Conservation (phyloP, 768 basidiomycete genomes). For the Rhodotorula kratochvilovae region DNA sequence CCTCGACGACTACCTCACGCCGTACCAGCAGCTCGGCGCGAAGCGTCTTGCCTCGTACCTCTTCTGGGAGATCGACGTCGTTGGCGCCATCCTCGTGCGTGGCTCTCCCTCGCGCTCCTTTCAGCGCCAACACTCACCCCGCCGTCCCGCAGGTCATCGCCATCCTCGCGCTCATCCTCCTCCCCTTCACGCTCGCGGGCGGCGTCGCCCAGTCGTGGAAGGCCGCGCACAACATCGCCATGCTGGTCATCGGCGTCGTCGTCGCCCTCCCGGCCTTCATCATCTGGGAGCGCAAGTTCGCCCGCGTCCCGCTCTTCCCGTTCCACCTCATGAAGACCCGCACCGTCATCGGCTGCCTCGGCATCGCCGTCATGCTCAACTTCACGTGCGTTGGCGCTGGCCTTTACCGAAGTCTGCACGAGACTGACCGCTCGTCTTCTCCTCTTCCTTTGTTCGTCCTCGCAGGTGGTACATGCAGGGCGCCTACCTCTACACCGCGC, state of each 20-base stretch:
- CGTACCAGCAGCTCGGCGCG: conserved; percentile 28
- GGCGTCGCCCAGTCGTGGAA: conserved; percentile 42
- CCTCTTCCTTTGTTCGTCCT: not conserved
- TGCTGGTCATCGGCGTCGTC: conserved; percentile 46
- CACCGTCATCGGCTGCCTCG: conserved; percentile 44
- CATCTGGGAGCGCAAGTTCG: conserved; percentile 43
- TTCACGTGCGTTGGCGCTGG: not conserved
- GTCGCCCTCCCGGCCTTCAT: conserved; percentile 43
- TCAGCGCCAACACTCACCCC: too few species aligned
- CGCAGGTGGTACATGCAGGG: not conserved
- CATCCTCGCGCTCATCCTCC: conserved; percentile 45
- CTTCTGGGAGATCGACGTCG: conserved; percentile 47
- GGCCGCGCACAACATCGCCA: conserved; percentile 43
- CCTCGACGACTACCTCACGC: conserved; percentile 27
- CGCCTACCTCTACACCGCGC: conserved; percentile 44
- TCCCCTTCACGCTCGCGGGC: conserved; percentile 47
- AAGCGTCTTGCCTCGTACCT: conserved; percentile 33
- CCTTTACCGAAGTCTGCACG: conserved; percentile 38
- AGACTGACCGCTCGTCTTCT: conserved; percentile 15
- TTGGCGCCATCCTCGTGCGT: conserved; percentile 44
- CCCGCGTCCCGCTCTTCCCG: conserved; percentile 5
- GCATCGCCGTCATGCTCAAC: conserved; percentile 44
- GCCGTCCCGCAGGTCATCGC: conserved; percentile 29
- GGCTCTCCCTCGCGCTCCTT: not conserved
- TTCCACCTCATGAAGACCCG: conserved; percentile 43